phyloP scores from a whole-genome alignment of 208 protist species.

The Novymonas esmeraldas region DNA sequence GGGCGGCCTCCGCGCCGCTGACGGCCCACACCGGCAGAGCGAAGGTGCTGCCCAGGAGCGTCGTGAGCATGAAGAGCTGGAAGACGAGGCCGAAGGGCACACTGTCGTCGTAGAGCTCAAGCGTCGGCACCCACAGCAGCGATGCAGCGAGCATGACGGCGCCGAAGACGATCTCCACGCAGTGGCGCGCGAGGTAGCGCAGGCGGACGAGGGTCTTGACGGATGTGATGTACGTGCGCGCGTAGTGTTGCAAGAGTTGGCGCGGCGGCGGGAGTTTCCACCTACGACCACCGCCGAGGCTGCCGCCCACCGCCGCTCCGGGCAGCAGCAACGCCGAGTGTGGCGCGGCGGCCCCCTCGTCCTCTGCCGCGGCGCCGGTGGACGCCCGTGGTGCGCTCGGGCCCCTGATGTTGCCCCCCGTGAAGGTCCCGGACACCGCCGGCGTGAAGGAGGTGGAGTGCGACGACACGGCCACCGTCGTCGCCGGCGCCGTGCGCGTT shows the following conservation, averaged over 20 bases:
- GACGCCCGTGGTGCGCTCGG: background rate
- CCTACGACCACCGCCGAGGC: background rate
- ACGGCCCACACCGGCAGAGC: conserved; percentile 23
- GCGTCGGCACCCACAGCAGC: conserved; percentile 90
- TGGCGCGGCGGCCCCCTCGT: background rate
- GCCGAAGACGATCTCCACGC: conserved; percentile 85
- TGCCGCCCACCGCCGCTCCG: background rate
- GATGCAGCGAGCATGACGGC: conserved; percentile 89
- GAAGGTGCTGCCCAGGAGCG: conserved; percentile 35
- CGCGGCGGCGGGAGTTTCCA: background rate
- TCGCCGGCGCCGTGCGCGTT: background rate
- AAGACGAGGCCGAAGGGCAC: conserved; percentile 57
- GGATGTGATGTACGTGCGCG: conserved; percentile 3
- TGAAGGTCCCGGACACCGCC: no score
- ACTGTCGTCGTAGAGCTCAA: conserved; percentile 45
- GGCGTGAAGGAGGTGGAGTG: no score
- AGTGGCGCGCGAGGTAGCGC: conserved; percentile 38
- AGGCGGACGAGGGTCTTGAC: conserved; percentile 4
- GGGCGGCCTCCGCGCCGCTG: conserved; percentile 17
- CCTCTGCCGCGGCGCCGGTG: background rate
- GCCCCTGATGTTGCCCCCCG: no score
- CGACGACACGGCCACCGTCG: background rate
- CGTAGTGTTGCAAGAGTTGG: background rate
- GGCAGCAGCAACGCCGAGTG: background rate
- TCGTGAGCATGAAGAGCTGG: conserved; percentile 41